A percentile compares a stretch with the other conserved stretches of the same genome.
Conservation (phyloP, 2,329 filamentous ascomycete species). For the Penicillium polonicum region DNA sequence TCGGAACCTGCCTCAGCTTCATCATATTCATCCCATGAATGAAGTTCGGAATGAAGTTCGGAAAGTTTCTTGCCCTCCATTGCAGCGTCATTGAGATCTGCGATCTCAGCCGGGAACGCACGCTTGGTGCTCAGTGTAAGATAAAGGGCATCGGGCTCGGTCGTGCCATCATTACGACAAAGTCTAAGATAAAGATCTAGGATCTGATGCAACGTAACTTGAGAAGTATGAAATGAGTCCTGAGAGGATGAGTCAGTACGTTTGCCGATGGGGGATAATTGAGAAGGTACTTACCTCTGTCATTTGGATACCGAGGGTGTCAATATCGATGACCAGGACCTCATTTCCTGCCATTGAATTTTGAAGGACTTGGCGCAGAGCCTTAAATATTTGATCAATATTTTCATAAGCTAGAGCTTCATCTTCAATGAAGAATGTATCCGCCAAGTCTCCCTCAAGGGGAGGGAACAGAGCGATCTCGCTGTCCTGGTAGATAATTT, state of each 20-base stretch:
- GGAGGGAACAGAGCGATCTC: constrained; percentile 61
- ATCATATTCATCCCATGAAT: constrained; percentile 48
- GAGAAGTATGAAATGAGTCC: constrained; percentile 51
- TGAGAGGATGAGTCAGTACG: constrained; percentile 36
- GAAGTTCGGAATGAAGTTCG: constrained; percentile 47
- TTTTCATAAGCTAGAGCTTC: constrained; percentile 53
- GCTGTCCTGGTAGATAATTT: constrained; percentile 55
- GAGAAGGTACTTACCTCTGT: constrained; percentile 55
- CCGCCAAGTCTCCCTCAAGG: constrained; percentile 51
- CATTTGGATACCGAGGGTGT: constrained; percentile 55
- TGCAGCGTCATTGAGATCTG: constrained; percentile 53
- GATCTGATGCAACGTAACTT: constrained; percentile 56
- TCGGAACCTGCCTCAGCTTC: constrained; percentile 42
- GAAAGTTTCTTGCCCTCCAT: constrained; percentile 59
- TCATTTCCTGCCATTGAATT: constrained; percentile 57
- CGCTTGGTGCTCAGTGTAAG: constrained; percentile 56
- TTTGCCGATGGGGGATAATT: not conserved
- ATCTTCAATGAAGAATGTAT: constrained; percentile 59
- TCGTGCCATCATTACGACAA: constrained; percentile 57
- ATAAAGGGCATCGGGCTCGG: constrained; percentile 57
- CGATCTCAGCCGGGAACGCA: constrained; percentile 54
- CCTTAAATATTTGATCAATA: constrained; percentile 56
- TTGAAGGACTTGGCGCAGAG: constrained; percentile 55
- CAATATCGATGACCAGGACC: constrained; percentile 57
- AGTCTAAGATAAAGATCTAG: constrained; percentile 60